Conservation (phyloP, 2,329 filamentous ascomycete species). For the Botrytis elliptica region DNA sequence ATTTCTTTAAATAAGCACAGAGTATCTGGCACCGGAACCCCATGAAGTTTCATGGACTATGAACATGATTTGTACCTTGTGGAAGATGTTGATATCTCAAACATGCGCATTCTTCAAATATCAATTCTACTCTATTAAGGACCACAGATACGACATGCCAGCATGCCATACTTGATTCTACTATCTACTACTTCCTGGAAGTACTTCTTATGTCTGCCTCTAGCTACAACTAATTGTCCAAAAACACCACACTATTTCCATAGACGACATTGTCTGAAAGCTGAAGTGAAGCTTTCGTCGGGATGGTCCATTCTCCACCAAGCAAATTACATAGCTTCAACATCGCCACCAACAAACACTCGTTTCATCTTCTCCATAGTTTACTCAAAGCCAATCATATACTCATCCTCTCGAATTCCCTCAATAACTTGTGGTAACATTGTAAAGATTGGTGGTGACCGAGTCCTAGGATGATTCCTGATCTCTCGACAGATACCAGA, state of each 20-base stretch:
- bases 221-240: not conserved
- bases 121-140: not conserved
- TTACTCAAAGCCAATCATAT: not conserved
- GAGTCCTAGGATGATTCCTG: not conserved
- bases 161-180: not conserved
- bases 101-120: not conserved
- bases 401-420: slow-evolving; percentile 1
- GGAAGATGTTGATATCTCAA: not conserved
- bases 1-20: not conserved
- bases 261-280: not conserved
- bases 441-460: slow-evolving; percentile 1
- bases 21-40: not conserved
- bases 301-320: not conserved
- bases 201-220: not conserved
- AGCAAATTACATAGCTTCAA: not conserved
- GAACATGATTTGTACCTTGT: not conserved
- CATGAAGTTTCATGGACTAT: not conserved
- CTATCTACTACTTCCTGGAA: not conserved
- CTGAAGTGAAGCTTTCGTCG: not conserved
- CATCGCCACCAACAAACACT: not conserved
- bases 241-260: not conserved
- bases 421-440: not conserved
- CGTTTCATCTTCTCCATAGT: not conserved
- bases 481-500: not conserved
- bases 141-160: not conserved